phyloP scores from a whole-genome alignment of 73 alveolate genomes.

The Paramecium sonneborni region DNA sequence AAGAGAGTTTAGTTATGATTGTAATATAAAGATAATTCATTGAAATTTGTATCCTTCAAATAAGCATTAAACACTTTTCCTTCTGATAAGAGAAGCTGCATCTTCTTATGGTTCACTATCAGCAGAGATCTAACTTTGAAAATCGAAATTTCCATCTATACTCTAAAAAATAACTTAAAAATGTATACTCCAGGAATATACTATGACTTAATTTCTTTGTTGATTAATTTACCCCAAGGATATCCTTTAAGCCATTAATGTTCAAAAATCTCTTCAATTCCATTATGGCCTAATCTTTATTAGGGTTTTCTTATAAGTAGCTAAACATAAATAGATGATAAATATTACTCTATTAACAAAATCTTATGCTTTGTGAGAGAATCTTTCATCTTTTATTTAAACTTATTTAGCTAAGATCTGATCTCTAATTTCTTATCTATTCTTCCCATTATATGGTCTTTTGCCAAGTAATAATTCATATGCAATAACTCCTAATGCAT shows the following conservation, averaged over 20 bases:
- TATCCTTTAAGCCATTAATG: constrained; percentile 88
- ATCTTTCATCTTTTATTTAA: constrained; percentile 80
- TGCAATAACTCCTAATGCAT: constrained; percentile 79
- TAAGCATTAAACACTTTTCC: constrained; percentile 52
- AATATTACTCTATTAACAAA: constrained; percentile 83
- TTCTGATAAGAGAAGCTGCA: background rate
- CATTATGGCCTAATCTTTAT: constrained; percentile 86
- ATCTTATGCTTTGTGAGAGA: constrained; percentile 88
- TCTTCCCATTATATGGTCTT: constrained; percentile 89
- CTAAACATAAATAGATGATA: background rate
- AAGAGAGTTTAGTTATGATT: background rate
- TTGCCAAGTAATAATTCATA: constrained; percentile 78
- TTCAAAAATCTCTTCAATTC: constrained; percentile 78
- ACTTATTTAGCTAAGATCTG: constrained; percentile 74
- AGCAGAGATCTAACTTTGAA: constrained; percentile 19
- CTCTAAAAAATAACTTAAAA: background rate
- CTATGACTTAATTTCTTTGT: background rate
- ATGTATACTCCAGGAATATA: constrained; percentile 51
- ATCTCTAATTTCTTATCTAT: constrained; percentile 80
- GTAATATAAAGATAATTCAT: background rate
- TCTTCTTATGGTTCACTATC: constrained; percentile 52
- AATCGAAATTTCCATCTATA: constrained; percentile 41
- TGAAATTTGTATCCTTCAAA: constrained; percentile 43
- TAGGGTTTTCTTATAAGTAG: constrained; percentile 75
- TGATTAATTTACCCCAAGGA: constrained; percentile 77